Percentiles rank a stretch among this genome's conserved stretches.
Evolutionary conservation across 1,284 basidiomycete genomes (phyloP).

Genomic region (Puccinia coronata): DNA sequence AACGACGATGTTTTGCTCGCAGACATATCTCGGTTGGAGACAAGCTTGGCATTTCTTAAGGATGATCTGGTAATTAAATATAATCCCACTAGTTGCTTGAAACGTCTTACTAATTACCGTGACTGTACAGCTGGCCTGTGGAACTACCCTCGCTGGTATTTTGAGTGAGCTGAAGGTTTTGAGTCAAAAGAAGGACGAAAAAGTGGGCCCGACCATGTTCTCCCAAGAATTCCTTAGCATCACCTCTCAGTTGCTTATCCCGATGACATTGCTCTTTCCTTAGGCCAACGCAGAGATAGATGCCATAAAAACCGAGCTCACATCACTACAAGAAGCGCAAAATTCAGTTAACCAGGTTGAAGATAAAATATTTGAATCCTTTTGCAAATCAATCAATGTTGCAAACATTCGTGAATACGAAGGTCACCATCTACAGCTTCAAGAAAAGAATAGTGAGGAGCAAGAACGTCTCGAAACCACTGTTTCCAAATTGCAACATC

Average conservation of each 20-base stretch:
- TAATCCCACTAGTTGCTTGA: slow-evolving; percentile 1
- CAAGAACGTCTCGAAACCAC: slow-evolving; percentile 81
- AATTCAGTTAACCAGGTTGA: slow-evolving; percentile 73
- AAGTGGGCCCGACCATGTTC: slow-evolving; percentile 61
- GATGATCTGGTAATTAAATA: slow-evolving; percentile 75
- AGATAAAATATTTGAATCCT: slow-evolving; percentile 74
- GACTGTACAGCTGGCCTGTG: slow-evolving; percentile 64
- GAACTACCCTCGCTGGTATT: slow-evolving; percentile 69
- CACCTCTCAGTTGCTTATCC: not conserved
- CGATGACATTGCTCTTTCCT: not conserved
- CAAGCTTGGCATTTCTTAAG: slow-evolving; percentile 69
- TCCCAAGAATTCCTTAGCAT: not conserved
- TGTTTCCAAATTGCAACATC: slow-evolving; percentile 80
- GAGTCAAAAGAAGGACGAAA: slow-evolving; percentile 68
- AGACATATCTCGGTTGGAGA: slow-evolving; percentile 77
- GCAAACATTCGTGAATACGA: slow-evolving; percentile 90
- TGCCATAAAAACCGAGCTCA: slow-evolving; percentile 65
- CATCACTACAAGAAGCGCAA: slow-evolving; percentile 62
- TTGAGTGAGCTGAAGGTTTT: slow-evolving; percentile 71
- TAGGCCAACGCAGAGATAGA: slow-evolving; percentile 57
- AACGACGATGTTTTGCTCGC: slow-evolving; percentile 79
- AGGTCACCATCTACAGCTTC: slow-evolving; percentile 81
- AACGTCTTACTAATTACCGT: slow-evolving; percentile 2
- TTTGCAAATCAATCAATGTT: slow-evolving; percentile 80
- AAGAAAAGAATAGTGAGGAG: slow-evolving; percentile 81